Conservation (phyloP, 2,329 filamentous ascomycete species). For the Alternaria incomplexa region DNA sequence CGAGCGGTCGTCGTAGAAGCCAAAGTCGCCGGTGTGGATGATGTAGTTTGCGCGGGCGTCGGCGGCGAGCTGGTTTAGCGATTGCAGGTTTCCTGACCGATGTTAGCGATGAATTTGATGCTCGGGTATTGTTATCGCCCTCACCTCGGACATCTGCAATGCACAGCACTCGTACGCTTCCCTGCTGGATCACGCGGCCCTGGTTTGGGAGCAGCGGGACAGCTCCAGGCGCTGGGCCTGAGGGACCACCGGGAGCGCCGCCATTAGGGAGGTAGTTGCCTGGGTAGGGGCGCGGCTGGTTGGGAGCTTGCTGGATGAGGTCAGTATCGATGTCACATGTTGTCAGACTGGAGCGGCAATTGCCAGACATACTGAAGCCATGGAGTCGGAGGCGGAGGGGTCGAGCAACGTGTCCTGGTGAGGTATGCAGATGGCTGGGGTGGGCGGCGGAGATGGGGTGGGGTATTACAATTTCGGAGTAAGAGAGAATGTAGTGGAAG, state of each 20-base stretch:
- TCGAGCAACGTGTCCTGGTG: conserved; percentile 28
- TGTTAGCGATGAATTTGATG: conserved; percentile 8
- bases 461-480: conserved; percentile 13
- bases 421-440: conserved; percentile 14
- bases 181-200: conserved; percentile 58
- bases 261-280: conserved; percentile 57
- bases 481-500: conserved; percentile 18
- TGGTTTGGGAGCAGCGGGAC: conserved; percentile 59
- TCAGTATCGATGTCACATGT: conserved; percentile 28
- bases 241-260: conserved; percentile 47
- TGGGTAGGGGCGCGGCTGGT: conserved; percentile 58
- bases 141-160: conserved; percentile 61
- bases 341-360: conserved; percentile 5
- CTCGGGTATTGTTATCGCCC: not conserved
- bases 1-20: conserved; percentile 96
- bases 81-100: conserved; percentile 84
- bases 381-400: conserved; percentile 34
- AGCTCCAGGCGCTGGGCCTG: conserved; percentile 52
- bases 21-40: conserved; percentile 98
- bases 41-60: conserved; percentile 96
- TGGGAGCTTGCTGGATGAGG: conserved; percentile 54
- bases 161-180: conserved; percentile 57
- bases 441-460: conserved; percentile 2
- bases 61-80: conserved; percentile 94
- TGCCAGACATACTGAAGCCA: conserved; percentile 44